A percentile compares a stretch with the other conserved stretches of the same genome.
Conservation (phyloP, 2,329 filamentous ascomycete species). For the Penicillium sclerotiorum region DNA sequence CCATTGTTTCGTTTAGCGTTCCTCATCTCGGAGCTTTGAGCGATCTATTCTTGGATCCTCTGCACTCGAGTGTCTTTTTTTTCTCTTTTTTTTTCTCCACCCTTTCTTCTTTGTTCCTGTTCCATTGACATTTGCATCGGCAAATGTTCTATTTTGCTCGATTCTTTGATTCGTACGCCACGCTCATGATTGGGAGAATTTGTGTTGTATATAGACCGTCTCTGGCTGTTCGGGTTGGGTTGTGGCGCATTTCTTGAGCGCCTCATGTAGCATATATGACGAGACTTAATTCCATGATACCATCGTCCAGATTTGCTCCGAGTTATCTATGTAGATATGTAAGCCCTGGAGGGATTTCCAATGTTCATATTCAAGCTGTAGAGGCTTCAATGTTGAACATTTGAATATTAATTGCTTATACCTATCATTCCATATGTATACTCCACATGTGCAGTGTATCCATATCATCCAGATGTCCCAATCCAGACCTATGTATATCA, state of each 20-base stretch:
- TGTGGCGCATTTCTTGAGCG: conserved; percentile 29
- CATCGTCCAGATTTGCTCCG: conserved; percentile 12
- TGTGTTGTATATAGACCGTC: conserved; percentile 41
- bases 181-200: conserved; percentile 27
- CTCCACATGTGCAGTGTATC: no score
- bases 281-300: conserved; percentile 33
- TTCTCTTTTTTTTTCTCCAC: conserved; percentile 17
- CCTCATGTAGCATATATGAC: conserved; percentile 34
- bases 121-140: conserved; percentile 10
- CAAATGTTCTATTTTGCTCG: not conserved
- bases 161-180: conserved; percentile 16
- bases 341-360: no score
- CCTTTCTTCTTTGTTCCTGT: conserved; percentile 27
- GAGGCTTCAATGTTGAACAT: no score
- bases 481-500: no score
- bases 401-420: no score
- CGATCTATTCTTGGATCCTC: not conserved
- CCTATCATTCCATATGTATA: no score
- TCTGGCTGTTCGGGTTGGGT: conserved; percentile 26
- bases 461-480: no score
- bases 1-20: conserved; percentile 22
- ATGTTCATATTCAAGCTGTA: no score
- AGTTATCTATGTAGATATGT: not conserved
- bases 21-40: conserved; percentile 10
- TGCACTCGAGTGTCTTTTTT: conserved; percentile 6